These are phyloP conservation scores for Suillus subaureus DNA, from an alignment of 768 basidiomycete genomes.

Conservation along the genomic window DNA sequence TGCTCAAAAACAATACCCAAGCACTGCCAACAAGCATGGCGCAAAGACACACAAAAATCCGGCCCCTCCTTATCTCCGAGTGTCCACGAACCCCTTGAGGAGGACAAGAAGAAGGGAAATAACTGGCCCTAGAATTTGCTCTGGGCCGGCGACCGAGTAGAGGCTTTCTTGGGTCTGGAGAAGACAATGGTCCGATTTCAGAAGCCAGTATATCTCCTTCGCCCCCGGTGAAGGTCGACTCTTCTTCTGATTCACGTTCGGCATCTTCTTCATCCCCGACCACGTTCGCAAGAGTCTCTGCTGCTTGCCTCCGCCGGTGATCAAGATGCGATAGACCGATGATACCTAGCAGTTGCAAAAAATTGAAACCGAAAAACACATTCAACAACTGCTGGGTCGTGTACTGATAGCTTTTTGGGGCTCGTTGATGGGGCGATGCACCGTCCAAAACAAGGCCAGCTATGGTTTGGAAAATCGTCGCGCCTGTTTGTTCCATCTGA, in stretches of 20 bases:
- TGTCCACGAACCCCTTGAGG: slow-evolving; percentile 22
- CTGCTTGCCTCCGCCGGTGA: slow-evolving; percentile 37
- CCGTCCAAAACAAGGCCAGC: slow-evolving; percentile 61
- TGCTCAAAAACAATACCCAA: slow-evolving; percentile 67
- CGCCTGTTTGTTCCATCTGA: slow-evolving; percentile 75
- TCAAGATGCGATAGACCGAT: slow-evolving; percentile 52
- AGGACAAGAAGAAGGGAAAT: slow-evolving; percentile 15
- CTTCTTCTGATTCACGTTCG: slow-evolving; percentile 5
- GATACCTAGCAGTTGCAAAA: slow-evolving; percentile 56
- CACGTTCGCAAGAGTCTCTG: neutral
- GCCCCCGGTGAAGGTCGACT: slow-evolving; percentile 4
- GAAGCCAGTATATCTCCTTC: slow-evolving; percentile 10
- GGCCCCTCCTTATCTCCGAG: slow-evolving; percentile 50
- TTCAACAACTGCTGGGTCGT: slow-evolving; percentile 58
- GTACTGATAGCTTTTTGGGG: slow-evolving; percentile 12
- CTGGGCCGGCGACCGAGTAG: slow-evolving; percentile 6
- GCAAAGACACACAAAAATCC: slow-evolving; percentile 48
- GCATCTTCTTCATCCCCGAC: neutral
- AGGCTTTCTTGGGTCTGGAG: slow-evolving; percentile 18
- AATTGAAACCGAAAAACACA: slow-evolving; percentile 56
- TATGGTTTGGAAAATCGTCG: slow-evolving; percentile 71
- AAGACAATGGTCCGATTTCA: slow-evolving; percentile 8
- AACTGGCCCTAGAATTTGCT: slow-evolving; percentile 4
- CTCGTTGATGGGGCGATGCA: slow-evolving; percentile 19
- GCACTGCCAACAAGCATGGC: slow-evolving; percentile 47